Evolutionary conservation across 441 rosid genomes (phyloP), one percentile per base, ranked within the genome.

Genomic region (Flueggea neowawraea): DNA sequence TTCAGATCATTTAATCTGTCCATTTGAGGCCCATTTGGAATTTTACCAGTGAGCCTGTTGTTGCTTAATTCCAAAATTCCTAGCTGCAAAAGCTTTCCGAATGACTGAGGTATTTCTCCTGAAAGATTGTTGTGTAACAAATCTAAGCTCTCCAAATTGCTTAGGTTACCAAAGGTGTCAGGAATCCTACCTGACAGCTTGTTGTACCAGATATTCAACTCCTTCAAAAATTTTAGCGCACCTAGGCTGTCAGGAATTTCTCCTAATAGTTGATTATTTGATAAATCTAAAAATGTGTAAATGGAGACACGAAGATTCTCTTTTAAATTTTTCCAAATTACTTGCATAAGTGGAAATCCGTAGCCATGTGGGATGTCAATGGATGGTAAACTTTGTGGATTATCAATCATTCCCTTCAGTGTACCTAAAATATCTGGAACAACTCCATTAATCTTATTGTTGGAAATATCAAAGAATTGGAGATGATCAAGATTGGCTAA

Each of bases 21-120:
- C 59, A 75, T 69, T 65, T 74, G 78, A 57, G 80, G 71, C 57
- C 78, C 60, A 31, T 39, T 64, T 4, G 78, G 79, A 60, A 81
- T 78, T 31, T 17, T 57, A 52, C 79, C 80, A 8, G 31, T 8
- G 16, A 78, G 69, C 53, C 67, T 69, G 60, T 74, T 76, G 72
- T 78, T 72, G 54, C 79, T 81, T 57, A 72, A 49, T 13, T 69
- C 74, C 59, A 78, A 65, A 12, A 2, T 10, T 52, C 14, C 51
- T 11, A 70, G 28, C 44, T 63, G 59, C 2, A 52, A 54, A 6
- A 79, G 72, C 17, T 66, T 69, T 17, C 59, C 64, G 3, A 77
- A 57, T 2, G 72, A 53, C 15, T 17, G n/a, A 0, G 81, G 81
- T 16, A 78, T 72, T 48, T 67, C 55, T 5, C 79, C 83, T 0